Evolutionary conservation across 2,329 filamentous ascomycete species (phyloP).

Genomic region (Fusarium sp.): DNA sequence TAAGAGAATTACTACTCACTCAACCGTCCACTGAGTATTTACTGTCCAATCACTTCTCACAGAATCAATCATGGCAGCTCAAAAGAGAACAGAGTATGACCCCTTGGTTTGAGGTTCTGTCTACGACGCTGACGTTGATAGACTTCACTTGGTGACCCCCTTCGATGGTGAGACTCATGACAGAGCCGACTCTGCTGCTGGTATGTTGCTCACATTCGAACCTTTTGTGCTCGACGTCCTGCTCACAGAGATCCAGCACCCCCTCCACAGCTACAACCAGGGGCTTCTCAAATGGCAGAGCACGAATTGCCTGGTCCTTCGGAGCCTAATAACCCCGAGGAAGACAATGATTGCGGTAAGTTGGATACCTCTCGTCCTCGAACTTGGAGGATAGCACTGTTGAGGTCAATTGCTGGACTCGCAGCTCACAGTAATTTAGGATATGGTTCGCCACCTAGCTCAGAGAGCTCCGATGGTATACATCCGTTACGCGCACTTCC

Average conservation of each 20-base stretch:
- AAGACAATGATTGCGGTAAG: background rate
- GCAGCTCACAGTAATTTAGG: background rate
- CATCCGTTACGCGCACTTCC: background rate
- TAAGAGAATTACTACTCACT: constrained; percentile 7
- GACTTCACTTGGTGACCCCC: background rate
- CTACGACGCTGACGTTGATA: background rate
- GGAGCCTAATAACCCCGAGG: background rate
- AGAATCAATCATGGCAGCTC: background rate
- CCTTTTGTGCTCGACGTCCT: background rate
- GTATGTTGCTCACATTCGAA: background rate
- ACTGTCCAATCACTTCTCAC: background rate
- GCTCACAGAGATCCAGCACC: background rate
- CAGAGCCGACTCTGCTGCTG: background rate
- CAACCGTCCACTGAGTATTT: background rate
- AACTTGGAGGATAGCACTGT: background rate
- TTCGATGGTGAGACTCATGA: background rate
- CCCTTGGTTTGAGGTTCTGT: background rate
- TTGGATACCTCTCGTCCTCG: background rate
- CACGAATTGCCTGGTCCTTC: background rate
- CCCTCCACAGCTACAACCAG: background rate
- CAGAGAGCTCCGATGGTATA: background rate
- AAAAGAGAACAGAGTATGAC: background rate
- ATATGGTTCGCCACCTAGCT: background rate
- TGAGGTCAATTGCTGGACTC: background rate
- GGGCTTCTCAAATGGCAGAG: background rate